Conservation (phyloP, 2,329 filamentous ascomycete species). For the Aspergillus ibericus region DNA sequence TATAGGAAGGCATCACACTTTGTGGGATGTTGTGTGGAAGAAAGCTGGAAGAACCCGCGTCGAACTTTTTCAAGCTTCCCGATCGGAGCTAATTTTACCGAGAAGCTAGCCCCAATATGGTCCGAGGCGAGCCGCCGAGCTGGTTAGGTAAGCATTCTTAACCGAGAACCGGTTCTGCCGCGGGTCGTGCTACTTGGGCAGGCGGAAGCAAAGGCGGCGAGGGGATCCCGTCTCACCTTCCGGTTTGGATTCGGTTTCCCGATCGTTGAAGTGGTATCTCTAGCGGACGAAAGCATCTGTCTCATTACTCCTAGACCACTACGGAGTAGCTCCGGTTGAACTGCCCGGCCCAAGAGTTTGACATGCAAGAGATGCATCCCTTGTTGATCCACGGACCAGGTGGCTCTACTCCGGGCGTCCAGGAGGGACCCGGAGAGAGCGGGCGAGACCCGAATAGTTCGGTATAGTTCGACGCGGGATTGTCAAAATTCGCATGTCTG, state of each 20-base stretch:
- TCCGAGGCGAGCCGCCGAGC: background rate
- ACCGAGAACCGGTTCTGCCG: background rate
- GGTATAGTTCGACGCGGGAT: constrained; percentile 7
- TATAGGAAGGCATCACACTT: constrained; percentile 14
- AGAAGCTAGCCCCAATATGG: constrained; percentile 10
- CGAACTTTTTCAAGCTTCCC: constrained; percentile 33
- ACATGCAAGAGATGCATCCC: background rate
- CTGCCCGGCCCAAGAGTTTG: background rate
- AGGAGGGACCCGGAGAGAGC: background rate
- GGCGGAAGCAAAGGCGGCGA: background rate
- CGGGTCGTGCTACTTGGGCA: background rate
- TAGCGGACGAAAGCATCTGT: background rate
- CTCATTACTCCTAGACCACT: background rate
- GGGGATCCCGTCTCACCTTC: background rate
- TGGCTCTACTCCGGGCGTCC: background rate
- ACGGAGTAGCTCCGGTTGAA: background rate
- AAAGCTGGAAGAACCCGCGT: constrained; percentile 19
- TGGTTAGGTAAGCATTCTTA: background rate
- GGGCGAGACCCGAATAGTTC: constrained; percentile 7
- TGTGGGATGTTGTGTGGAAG: constrained; percentile 1
- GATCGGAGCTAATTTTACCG: constrained; percentile 32
- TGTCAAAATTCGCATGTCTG: constrained; percentile 21
- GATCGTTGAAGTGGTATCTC: background rate
- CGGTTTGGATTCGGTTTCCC: background rate
- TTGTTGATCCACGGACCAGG: background rate